Percentiles rank a stretch among this genome's conserved stretches.
Conservation (phyloP, 164 flowering plant species). For the Vitis riparia region DNA sequence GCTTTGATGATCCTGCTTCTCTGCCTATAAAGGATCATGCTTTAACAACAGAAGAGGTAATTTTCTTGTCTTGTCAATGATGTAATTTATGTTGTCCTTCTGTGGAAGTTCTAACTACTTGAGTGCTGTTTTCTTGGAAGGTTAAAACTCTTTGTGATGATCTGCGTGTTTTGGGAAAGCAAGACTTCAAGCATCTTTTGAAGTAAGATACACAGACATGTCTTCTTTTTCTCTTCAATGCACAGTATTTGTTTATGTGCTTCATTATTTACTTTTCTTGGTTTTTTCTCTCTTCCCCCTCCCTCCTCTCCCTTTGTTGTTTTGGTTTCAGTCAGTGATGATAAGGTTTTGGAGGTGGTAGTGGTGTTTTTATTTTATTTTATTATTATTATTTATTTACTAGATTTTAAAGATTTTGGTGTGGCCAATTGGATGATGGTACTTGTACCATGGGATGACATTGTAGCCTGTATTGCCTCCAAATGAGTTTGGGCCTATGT, state of each 20-base stretch:
- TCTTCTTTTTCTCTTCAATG: not conserved
- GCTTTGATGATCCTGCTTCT: slow-evolving; percentile 69
- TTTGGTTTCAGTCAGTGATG: not conserved
- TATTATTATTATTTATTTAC: no score
- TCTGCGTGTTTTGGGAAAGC: slow-evolving; percentile 83
- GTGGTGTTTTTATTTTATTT: no score
- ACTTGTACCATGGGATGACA: no score
- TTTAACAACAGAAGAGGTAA: slow-evolving; percentile 88
- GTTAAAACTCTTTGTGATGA: slow-evolving; percentile 83
- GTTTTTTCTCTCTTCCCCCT: no score
- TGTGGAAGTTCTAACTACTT: not conserved
- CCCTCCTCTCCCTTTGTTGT: not conserved
- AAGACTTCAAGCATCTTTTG: slow-evolving; percentile 86
- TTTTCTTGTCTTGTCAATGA: not conserved
- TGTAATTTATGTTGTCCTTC: not conserved
- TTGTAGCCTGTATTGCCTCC: no score
- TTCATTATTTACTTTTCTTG: not conserved
- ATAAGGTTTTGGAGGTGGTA: no score
- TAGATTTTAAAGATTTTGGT: no score
- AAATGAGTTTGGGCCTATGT: no score
- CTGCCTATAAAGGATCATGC: slow-evolving; percentile 60
- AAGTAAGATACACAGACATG: slow-evolving; percentile 53
- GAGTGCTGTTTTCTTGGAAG: slow-evolving; percentile 33
- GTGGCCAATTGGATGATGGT: no score
- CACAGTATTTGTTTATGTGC: not conserved